Evolutionary conservation across 805 yeast species (phyloP).

Genomic region (Candida incommunis): DNA sequence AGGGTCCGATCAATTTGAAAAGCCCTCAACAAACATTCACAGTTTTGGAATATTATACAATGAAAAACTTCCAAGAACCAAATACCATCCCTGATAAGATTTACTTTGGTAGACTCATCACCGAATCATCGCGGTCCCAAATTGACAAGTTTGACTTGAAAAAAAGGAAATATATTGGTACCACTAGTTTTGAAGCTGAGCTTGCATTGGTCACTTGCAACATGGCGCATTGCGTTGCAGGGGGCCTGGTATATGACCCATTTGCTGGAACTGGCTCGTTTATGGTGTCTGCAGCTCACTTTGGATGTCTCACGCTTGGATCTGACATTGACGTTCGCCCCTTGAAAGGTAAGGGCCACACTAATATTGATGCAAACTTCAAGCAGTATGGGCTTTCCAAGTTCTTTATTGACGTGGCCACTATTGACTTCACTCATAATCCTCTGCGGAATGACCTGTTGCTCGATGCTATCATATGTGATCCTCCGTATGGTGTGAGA

Average conservation of each 20-base stretch:
- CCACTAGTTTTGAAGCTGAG: conserved; percentile 95
- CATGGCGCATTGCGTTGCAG: conserved; percentile 57
- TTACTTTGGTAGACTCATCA: conserved; percentile 68
- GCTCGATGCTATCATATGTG: conserved; percentile 79
- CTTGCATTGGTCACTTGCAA: conserved; percentile 77
- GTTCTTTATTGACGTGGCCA: conserved; percentile 56
- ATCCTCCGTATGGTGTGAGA: conserved; percentile 96
- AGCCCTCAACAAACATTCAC: conserved; percentile 59
- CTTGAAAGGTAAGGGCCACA: conserved; percentile 50
- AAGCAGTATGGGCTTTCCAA: conserved; percentile 49
- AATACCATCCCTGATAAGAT: conserved; percentile 35
- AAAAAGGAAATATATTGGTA: conserved; percentile 78
- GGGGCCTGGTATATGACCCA: conserved; percentile 75
- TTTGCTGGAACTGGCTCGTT: conserved; percentile 96
- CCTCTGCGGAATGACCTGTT: conserved; percentile 49
- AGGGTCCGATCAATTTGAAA: conserved; percentile 69
- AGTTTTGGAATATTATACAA: conserved; percentile 55
- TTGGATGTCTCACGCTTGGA: conserved; percentile 69
- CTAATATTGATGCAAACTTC: conserved; percentile 50
- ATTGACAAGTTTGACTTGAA: conserved; percentile 72
- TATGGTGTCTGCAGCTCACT: conserved; percentile 72
- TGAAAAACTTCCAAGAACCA: conserved; percentile 14
- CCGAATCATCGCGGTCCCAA: conserved; percentile 48
- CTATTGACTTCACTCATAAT: conserved; percentile 93
- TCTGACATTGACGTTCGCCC: conserved; percentile 85